These are phyloP conservation scores for Xylaria grammica DNA, from an alignment of 495 filamentous ascomycete genomes.

Conservation along the genomic window DNA sequence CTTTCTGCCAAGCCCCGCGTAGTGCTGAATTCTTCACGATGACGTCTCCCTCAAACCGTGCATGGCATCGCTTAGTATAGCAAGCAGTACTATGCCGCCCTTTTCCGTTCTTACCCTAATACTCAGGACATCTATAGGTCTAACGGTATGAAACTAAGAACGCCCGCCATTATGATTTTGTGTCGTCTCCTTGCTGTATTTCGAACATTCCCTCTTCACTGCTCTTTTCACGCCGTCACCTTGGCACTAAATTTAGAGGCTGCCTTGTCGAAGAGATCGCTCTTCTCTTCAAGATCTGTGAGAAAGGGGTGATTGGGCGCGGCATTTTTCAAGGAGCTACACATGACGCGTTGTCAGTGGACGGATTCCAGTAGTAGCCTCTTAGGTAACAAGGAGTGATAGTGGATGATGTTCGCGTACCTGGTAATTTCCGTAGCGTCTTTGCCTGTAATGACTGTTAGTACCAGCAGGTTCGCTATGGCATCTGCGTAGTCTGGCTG, in stretches of 20 bases:
- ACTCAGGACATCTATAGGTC: constrained; percentile 4
- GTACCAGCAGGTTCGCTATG: constrained; percentile 80
- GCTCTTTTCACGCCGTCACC: constrained; percentile 59
- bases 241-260: constrained; percentile 79
- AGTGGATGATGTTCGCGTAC: constrained; percentile 48
- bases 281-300: constrained; percentile 75
- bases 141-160: neutral
- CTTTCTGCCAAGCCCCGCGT: neutral
- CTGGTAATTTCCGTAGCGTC: constrained; percentile 62
- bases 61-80: neutral
- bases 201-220: neutral
- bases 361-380: constrained; percentile 34
- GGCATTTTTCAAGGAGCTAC: constrained; percentile 58
- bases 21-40: neutral
- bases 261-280: constrained; percentile 76
- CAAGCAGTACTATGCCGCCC: neutral
- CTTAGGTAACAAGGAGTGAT: constrained; percentile 20
- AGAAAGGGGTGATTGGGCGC: constrained; percentile 70
- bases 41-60: too few species aligned
- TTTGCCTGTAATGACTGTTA: constrained; percentile 77
- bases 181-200: constrained; percentile 3
- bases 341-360: constrained; percentile 3
- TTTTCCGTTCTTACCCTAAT: neutral
- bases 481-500: constrained; percentile 72
- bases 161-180: constrained; percentile 1